Evolutionary conservation across 2,329 filamentous ascomycete genomes (phyloP), one percentile per base, ranked within the genome.

Genomic region (Pseudomassariella vexata): DNA sequence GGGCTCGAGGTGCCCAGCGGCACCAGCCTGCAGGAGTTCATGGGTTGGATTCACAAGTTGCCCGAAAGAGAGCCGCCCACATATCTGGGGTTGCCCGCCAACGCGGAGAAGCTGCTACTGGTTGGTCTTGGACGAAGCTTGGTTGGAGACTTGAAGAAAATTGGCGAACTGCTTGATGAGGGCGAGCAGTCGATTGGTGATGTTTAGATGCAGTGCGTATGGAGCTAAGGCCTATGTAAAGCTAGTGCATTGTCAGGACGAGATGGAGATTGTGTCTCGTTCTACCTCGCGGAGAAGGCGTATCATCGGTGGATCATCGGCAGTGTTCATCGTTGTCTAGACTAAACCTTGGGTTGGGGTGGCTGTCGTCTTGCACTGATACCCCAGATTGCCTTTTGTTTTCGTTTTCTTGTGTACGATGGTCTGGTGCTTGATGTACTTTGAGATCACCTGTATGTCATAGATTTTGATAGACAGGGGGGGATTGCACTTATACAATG

Each of bases 21-120:
- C 24, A 95, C 89, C 2, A 79, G 77, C 29, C 76, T 95, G 54
- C 77, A 81, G 41, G 87, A 94, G 50, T 96, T 96, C 56, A 81
- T 83, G 60, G 71, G 73, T 22, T 98, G 94, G 94, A 86, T 98
- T 40, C 85, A 94, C 49, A 78, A 77, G 39, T 68, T 98, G 40
- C 92, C 92, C 0, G 92, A 98, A 70, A 79, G 92, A 49, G 92
- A 98, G 59, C 94, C 94, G 18, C 92, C 92, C 5, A 95, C 88
- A 1, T 98, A 95, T 55, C 70, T 98, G 11, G 94, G 92, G 15
- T 62, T 98, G 45, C 92, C 92, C 21, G 86, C 87, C 18, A 95
- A 98, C 56, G 92, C 92, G 14, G 92, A 98, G 77, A 98, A 96
- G 63, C 57, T 98, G 54, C 61, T 98, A 48, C 71, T 98, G 19